A percentile compares a stretch with the other conserved stretches of the same genome.
Conservation (phyloP, 2,329 filamentous ascomycete genomes). For the Zasmidium cellare region DNA sequence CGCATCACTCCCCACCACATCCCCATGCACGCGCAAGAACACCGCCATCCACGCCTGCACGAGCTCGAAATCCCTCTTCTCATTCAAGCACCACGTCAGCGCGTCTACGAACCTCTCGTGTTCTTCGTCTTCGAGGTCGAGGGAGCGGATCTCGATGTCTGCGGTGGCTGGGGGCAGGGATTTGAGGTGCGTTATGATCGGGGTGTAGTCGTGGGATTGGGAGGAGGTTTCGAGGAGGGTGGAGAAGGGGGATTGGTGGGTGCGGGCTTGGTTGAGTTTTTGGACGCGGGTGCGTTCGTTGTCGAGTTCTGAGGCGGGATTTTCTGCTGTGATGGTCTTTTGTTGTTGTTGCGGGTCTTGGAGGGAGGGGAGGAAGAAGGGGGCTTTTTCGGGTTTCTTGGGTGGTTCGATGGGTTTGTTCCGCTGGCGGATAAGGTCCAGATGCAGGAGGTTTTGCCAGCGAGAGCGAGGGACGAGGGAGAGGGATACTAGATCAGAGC, state of each 20-base stretch:
- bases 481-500: constrained; percentile 78
- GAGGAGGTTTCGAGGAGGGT: constrained; percentile 47
- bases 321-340: constrained; percentile 21
- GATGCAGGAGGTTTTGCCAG: constrained; percentile 92
- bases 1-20: constrained; percentile 54
- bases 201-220: constrained; percentile 59
- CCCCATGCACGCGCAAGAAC: constrained; percentile 77
- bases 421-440: constrained; percentile 85
- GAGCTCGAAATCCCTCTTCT: constrained; percentile 83
- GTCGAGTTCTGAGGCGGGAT: constrained; percentile 30
- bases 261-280: constrained; percentile 22
- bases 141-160: constrained; percentile 85
- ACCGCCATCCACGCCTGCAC: constrained; percentile 98
- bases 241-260: constrained; percentile 43
- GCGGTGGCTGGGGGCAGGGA: constrained; percentile 79
- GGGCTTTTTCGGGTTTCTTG: constrained; percentile 89
- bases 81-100: constrained; percentile 67
- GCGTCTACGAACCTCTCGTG: constrained; percentile 78
- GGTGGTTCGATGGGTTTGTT: constrained; percentile 93
- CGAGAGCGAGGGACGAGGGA: constrained; percentile 85
- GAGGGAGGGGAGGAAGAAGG: constrained; percentile 84
- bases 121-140: constrained; percentile 60
- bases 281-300: constrained; percentile 35
- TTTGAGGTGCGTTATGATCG: constrained; percentile 77
- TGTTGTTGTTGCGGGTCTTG: constrained; percentile 34